phyloP scores from a whole-genome alignment of 2,329 filamentous ascomycete genomes.

The Colletotrichum tropicale region DNA sequence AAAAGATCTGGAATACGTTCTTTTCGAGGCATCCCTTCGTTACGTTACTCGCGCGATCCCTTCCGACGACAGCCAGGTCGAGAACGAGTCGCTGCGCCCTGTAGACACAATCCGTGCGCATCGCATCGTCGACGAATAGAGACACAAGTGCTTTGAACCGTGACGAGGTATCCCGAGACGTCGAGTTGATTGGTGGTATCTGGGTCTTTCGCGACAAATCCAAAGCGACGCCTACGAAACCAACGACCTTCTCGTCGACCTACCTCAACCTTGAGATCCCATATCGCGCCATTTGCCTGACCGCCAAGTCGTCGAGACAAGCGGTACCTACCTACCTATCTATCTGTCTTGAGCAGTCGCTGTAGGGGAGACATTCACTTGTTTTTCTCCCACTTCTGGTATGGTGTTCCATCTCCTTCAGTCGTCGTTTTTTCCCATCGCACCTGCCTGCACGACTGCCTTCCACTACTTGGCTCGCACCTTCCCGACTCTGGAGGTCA shows the following conservation, averaged over 20 bases:
- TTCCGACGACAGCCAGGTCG: conserved; percentile 20
- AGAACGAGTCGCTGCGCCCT: conserved; percentile 22
- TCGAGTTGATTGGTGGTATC: conserved; percentile 19
- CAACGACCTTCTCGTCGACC: conserved; percentile 10
- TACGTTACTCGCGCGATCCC: conserved; percentile 15
- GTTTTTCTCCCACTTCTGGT: conserved; percentile 89
- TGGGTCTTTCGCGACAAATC: conserved; percentile 15
- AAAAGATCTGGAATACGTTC: conserved; percentile 51
- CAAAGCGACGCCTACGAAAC: conserved; percentile 16
- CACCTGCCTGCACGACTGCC: not conserved
- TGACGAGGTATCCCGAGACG: conserved; percentile 20
- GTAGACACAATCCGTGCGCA: conserved; percentile 20
- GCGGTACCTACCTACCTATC: not conserved
- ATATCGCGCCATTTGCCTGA: not conserved
- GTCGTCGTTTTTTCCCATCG: conserved; percentile 12
- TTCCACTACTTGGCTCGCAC: not conserved
- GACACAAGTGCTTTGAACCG: conserved; percentile 19
- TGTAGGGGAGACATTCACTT: conserved; percentile 95
- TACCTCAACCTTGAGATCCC: conserved; percentile 6
- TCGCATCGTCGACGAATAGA: conserved; percentile 21
- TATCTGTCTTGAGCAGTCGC: conserved; percentile 35
- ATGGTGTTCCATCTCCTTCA: conserved; percentile 35
- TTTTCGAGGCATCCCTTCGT: conserved; percentile 23
- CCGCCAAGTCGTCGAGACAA: not conserved
- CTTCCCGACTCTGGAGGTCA: not conserved